Evolutionary conservation across 1,284 basidiomycete species (phyloP).

Genomic region (Inonotus hispidus): DNA sequence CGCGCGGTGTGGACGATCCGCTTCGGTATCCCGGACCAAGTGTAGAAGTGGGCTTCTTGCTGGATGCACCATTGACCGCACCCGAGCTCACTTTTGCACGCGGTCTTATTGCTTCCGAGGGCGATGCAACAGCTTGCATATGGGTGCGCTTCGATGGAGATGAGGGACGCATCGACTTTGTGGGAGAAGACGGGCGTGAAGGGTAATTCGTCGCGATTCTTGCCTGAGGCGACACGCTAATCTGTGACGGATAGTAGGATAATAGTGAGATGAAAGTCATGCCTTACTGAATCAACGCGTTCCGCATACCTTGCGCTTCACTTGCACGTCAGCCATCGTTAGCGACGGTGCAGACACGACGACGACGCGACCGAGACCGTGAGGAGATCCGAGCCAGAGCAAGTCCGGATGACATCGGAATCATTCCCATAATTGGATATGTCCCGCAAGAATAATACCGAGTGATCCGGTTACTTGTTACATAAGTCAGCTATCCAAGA

Average conservation of each 20-base stretch:
- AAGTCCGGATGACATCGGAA: neutral
- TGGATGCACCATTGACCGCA: slow-evolving; percentile 33
- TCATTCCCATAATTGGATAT: neutral
- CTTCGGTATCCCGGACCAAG: slow-evolving; percentile 20
- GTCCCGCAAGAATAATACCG: neutral
- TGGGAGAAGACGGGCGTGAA: slow-evolving; percentile 21
- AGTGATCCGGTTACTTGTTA: neutral
- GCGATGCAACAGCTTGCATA: slow-evolving; percentile 31
- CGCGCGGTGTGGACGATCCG: slow-evolving; percentile 27
- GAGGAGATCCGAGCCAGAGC: neutral
- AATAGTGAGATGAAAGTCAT: slow-evolving; percentile 4
- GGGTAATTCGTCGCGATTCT: slow-evolving; percentile 31
- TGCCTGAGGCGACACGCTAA: slow-evolving; percentile 29
- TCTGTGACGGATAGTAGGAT: slow-evolving; percentile 26
- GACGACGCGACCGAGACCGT: neutral
- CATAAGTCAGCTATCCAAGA: neutral
- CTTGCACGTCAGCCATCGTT: slow-evolving; percentile 15
- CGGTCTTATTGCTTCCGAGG: slow-evolving; percentile 33
- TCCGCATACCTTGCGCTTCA: slow-evolving; percentile 17
- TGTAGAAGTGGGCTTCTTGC: slow-evolving; percentile 36
- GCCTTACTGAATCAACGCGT: neutral
- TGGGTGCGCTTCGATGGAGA: slow-evolving; percentile 46
- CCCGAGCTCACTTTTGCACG: slow-evolving; percentile 58
- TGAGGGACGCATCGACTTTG: slow-evolving; percentile 34
- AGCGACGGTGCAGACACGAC: neutral